Conservation (phyloP, 768 basidiomycete genomes). For the Dendrothele bispora region DNA sequence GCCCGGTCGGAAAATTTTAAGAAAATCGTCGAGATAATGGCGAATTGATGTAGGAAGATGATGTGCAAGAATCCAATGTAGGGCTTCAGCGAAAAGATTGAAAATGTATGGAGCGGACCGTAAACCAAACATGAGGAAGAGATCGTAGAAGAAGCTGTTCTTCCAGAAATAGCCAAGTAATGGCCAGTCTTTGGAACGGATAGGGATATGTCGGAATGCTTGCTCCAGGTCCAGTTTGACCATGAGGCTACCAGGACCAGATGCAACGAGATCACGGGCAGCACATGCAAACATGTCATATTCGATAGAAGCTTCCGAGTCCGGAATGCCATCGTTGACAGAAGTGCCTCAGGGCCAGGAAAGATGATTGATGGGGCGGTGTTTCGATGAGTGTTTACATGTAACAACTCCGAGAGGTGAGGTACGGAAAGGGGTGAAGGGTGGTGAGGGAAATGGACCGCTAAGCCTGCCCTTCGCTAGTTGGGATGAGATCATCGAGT, state of each 20-base stretch:
- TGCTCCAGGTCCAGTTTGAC: constrained; percentile 35
- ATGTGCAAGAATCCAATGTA: no score
- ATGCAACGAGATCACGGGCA: constrained; percentile 19
- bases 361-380: constrained; percentile 25
- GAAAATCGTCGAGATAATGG: no score
- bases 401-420: constrained; percentile 26
- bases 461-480: constrained; percentile 12
- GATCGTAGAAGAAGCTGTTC: constrained; percentile 22
- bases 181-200: constrained; percentile 26
- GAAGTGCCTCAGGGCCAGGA: constrained; percentile 25
- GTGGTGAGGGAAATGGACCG: constrained; percentile 22
- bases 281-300: constrained; percentile 30
- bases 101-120: constrained; percentile 34
- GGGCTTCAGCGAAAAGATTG: no score
- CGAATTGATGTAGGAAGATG: no score
- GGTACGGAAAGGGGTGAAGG: constrained; percentile 15
- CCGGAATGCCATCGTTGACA: constrained; percentile 31
- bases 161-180: constrained; percentile 33
- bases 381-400: constrained; percentile 21
- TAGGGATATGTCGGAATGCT: constrained; percentile 36
- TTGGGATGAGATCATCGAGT: constrained; percentile 2
- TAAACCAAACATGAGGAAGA: constrained; percentile 32
- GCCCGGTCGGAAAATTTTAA: no score
- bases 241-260: constrained; percentile 27
- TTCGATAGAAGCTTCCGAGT: constrained; percentile 4